phyloP scores from a whole-genome alignment of 2,329 filamentous ascomycete genomes.

The Curvularia spicifera region DNA sequence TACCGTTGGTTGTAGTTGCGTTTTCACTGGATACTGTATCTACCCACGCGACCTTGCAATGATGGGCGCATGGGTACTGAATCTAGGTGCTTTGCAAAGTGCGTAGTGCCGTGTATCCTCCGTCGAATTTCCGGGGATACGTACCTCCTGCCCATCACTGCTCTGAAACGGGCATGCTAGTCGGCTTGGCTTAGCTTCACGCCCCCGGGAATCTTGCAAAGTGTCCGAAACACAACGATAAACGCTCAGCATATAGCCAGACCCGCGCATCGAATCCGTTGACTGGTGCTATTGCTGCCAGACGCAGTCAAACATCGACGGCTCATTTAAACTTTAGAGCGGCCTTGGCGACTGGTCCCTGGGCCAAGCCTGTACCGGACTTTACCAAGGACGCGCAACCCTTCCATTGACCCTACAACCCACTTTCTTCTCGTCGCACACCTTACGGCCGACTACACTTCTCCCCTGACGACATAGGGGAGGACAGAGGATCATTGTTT shows the following conservation, averaged over 20 bases:
- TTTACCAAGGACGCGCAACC: slow-evolving; percentile 31
- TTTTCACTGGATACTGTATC: slow-evolving; percentile 4
- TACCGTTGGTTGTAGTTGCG: background rate
- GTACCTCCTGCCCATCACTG: slow-evolving; percentile 31
- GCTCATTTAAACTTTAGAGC: slow-evolving; percentile 38
- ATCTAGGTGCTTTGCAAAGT: background rate
- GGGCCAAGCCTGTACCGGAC: slow-evolving; percentile 36
- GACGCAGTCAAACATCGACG: slow-evolving; percentile 34
- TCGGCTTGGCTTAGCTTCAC: slow-evolving; percentile 30
- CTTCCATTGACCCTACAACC: slow-evolving; percentile 15
- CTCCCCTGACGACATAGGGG: slow-evolving; percentile 8
- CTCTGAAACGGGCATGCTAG: slow-evolving; percentile 42
- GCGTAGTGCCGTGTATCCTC: background rate
- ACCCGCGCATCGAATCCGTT: slow-evolving; percentile 32
- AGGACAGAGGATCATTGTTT: slow-evolving; percentile 20
- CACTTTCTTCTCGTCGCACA: slow-evolving; percentile 11
- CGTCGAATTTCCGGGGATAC: slow-evolving; percentile 15
- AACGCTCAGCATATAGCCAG: slow-evolving; percentile 22
- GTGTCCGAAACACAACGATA: slow-evolving; percentile 22
- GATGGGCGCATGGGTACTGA: slow-evolving; percentile 1
- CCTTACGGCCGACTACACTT: slow-evolving; percentile 25
- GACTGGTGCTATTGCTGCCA: slow-evolving; percentile 29
- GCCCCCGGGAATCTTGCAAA: slow-evolving; percentile 24
- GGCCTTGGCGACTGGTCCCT: slow-evolving; percentile 44
- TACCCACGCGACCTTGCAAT: slow-evolving; percentile 1